These are phyloP conservation scores for Fusarium metavorans DNA, from an alignment of 2,329 filamentous ascomycete genomes.

Conservation along the genomic window DNA sequence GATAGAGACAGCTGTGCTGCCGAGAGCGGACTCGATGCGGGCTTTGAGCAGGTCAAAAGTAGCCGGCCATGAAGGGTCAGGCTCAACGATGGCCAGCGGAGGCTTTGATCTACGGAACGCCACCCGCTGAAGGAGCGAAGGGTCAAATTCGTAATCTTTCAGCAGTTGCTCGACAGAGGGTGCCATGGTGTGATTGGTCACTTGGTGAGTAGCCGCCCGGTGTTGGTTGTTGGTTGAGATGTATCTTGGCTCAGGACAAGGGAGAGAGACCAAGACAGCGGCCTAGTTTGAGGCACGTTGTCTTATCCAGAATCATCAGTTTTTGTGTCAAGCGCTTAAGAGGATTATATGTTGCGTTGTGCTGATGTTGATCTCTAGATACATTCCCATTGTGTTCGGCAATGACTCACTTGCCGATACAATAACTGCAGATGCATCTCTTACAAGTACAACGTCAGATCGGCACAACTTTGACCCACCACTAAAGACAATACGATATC, in stretches of 20 bases:
- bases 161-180: conserved; percentile 43
- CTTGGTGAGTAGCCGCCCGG: neutral
- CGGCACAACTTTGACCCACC: neutral
- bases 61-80: conserved; percentile 53
- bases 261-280: conserved; percentile 1
- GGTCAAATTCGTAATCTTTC: conserved; percentile 42
- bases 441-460: neutral
- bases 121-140: conserved; percentile 40
- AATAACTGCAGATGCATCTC: neutral
- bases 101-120: conserved; percentile 39
- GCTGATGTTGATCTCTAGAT: neutral
- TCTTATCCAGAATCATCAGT: neutral
- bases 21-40: conserved; percentile 52
- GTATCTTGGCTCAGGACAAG: neutral
- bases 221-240: conserved; percentile 20
- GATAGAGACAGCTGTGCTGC: conserved; percentile 52
- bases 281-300: neutral
- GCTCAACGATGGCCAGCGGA: conserved; percentile 50
- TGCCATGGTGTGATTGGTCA: conserved; percentile 30
- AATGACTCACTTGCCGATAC: conserved; percentile 10
- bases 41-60: conserved; percentile 47
- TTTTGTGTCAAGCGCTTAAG: conserved; percentile 12
- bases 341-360: neutral
- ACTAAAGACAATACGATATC: neutral
- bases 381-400: neutral